Evolutionary conservation across 2,329 filamentous ascomycete genomes (phyloP), one percentile per base, ranked within the genome.

Genomic region (Verticillium dahliae): DNA sequence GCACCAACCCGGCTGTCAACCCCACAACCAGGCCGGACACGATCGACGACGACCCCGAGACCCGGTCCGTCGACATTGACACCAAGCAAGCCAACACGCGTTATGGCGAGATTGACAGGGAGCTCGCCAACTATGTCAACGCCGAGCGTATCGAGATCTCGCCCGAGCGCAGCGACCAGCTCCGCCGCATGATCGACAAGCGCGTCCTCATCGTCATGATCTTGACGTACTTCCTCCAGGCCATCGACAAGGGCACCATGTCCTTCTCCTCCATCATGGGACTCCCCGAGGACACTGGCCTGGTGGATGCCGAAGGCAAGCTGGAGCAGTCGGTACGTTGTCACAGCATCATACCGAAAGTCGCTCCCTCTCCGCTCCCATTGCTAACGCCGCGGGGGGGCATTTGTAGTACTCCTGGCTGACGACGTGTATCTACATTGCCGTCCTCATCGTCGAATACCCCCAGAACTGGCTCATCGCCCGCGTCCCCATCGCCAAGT

Each of bases 371-470:
- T 22, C 15, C 27, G 27, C 27, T 27, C n/a, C 6, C 45, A 50
- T 4, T 15, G n/a, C 18, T 50, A 11, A 50, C 45, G 11, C 4
- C 13, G 27, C 27, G 3, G 27, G 3, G 3, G 27, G 45, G 4
- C 2, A 50, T 27, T 22, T 9, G 54, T 68, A 90, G 78, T 91
- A 85, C 71, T 82, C 80, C 27, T 91, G 89, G 89, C 77, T 92
- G 59, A 89, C 86, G 0, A 90, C 87, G 13, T 90, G 86, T 78
- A 89, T 91, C 65, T 91, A 91, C 75, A 86, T 91, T 63, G 86
- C 84, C 59, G 85, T 90, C 22, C 76, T 91, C 10, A 73, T 87
- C 56, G 88, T 90, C 65, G 89, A 91, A 71, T 91, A 90, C 69
- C 89, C 89, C 0, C 88, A 88, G 71, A 90, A 88, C 72, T 76